Evolutionary conservation across 2,329 filamentous ascomycete genomes (phyloP).

Genomic region (Talaromyces sp.): DNA sequence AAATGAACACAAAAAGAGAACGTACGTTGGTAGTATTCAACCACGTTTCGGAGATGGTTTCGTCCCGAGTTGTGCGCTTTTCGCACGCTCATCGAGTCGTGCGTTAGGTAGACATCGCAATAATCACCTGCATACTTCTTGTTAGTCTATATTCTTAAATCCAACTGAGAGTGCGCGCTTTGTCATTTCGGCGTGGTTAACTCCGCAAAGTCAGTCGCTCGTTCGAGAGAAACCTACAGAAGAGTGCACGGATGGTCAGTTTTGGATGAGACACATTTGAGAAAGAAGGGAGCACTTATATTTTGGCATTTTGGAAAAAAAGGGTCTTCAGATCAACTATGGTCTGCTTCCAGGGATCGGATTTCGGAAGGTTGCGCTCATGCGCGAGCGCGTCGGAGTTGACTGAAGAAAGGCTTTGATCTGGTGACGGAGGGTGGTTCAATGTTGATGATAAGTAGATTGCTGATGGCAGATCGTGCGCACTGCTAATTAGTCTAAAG

Average conservation of each 20-base stretch:
- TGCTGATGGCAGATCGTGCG: background rate
- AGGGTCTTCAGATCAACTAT: background rate
- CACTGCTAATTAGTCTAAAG: background rate
- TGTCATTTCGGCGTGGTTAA: slow-evolving; percentile 9
- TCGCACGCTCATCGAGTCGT: slow-evolving; percentile 99
- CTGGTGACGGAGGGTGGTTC: background rate
- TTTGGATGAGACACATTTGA: background rate
- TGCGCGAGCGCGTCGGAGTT: background rate
- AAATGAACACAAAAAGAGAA: background rate
- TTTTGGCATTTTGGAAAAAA: slow-evolving; percentile 77
- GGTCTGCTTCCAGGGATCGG: background rate
- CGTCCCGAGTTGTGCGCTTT: slow-evolving; percentile 96
- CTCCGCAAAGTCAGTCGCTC: background rate
- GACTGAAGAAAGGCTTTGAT: background rate
- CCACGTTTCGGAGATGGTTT: slow-evolving; percentile 95
- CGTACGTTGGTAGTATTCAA: slow-evolving; percentile 94
- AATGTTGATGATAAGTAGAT: background rate
- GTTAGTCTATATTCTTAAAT: background rate
- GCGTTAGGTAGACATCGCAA: slow-evolving; percentile 99
- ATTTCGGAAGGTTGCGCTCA: background rate
- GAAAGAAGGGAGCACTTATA: slow-evolving; percentile 55
- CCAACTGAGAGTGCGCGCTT: slow-evolving; percentile 5
- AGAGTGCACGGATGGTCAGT: slow-evolving; percentile 50
- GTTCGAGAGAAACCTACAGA: slow-evolving; percentile 50
- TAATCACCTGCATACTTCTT: slow-evolving; percentile 64